Base-by-base conservation (phyloP, 768 basidiomycete species). In the Hydnum rufescens region DNA sequence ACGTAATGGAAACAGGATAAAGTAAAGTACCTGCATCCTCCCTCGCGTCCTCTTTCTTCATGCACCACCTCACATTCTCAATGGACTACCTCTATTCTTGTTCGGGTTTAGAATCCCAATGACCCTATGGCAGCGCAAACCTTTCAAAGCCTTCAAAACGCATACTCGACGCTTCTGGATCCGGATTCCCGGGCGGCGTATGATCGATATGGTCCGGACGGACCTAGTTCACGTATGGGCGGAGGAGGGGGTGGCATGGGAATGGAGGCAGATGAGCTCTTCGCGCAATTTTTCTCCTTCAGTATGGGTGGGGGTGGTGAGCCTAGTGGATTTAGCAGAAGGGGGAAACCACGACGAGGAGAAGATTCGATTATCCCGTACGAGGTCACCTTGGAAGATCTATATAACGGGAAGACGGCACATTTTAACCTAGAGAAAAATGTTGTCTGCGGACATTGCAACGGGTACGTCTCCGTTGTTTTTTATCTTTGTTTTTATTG, bases 371-470 rank as follows among this genome's bases (percentile, higher is more conserved):
- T 79, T 44, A 77, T 88, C 57, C 75, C 78, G 3, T 82, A 92
- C 63, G 73, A 85, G 36, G 84, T 93, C 51, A 81, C 84, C 3
- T 71, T 97, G 29, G 92, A 95, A 65, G 92, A 97, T 63, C 68
- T 92, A 22, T 96, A 88, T 66, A 84, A 82, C 53, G 93, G 92
- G 29, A 92, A 90, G 65, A 74, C 73, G 5, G 80, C 90, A 53
- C 84, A 80, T 62, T 77, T 96, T 70, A 84, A 77, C 59, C 76
- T 95, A 71, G 89, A 93, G 66, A 80, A 86, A 60, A 79, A 88
- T 61, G 67, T 80, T 5, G 66, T 84, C 2, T 96, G 93, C 64
- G 70, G 69, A 13, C 65, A 67, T 8, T 97, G 93, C 64, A 79
- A 78, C 63, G 93, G 92, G 82, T 83, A 59, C 47, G 72, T 63